A percentile compares a stretch with the other conserved stretches of the same genome.
Conservation (phyloP, 1,284 basidiomycete genomes). For the Moniliella sp. region DNA sequence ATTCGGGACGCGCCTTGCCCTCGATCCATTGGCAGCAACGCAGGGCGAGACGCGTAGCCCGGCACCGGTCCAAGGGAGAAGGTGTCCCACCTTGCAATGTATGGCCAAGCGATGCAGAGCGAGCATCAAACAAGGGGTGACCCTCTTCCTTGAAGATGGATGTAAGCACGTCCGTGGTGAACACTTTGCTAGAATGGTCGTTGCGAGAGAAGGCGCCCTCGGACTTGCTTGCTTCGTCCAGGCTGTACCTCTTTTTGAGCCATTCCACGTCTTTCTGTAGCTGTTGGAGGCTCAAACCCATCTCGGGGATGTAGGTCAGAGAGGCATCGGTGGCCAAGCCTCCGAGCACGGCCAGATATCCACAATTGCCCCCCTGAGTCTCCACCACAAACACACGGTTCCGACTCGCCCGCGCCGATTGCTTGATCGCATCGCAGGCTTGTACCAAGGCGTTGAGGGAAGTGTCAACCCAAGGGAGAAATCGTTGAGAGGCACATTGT, state of each 20-base stretch:
- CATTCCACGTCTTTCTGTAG: conserved; percentile 68
- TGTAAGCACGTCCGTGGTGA: conserved; percentile 73
- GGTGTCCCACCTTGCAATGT: conserved; percentile 85
- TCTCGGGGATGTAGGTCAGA: conserved; percentile 80
- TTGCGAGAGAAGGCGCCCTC: conserved; percentile 61
- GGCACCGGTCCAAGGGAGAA: conserved; percentile 73
- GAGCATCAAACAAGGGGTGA: conserved; percentile 67
- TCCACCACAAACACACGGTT: conserved; percentile 93
- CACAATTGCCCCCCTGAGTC: conserved; percentile 87
- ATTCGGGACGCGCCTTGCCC: no score
- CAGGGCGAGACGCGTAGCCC: conserved; percentile 67
- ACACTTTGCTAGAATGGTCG: conserved; percentile 65
- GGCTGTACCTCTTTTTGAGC: conserved; percentile 60
- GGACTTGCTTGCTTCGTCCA: conserved; percentile 67
- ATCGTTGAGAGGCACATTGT: conserved; percentile 91
- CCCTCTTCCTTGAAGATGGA: conserved; percentile 89
- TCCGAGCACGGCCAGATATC: conserved; percentile 82
- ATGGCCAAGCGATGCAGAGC: conserved; percentile 78
- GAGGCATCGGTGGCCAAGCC: conserved; percentile 80
- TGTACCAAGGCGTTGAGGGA: conserved; percentile 89
- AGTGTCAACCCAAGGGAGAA: conserved; percentile 82
- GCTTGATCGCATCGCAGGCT: conserved; percentile 92
- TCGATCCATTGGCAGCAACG: conserved; percentile 88
- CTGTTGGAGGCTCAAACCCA: conserved; percentile 59
- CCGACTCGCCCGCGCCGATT: conserved; percentile 78